Base-by-base conservation (phyloP, 2,329 filamentous ascomycete genomes). In the Mycosphaerella sp. region DNA sequence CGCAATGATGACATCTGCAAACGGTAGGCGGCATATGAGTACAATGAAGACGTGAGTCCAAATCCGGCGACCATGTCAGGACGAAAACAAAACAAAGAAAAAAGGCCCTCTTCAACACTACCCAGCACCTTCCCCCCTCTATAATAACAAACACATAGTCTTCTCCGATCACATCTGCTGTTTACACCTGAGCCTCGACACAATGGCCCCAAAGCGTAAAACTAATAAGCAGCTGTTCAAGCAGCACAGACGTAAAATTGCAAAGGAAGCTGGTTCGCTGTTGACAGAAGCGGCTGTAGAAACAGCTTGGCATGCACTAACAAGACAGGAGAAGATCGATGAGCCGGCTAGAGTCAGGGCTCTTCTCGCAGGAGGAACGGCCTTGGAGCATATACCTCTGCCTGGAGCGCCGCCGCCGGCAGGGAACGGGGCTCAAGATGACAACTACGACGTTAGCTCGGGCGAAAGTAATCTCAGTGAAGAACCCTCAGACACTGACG, bases 31-130 rank as follows among this genome's bases (percentile, higher is more conserved):
- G 30, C 9, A 34, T 12, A 34, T 6, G 30, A 34, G 7, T 6
- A 34, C 4, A n/a, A 34, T 25, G 21, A 34, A 13, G 7, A 10
- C 10, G 4, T 34, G 2, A 1, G 2, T 34, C 30, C 30, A 34
- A 12, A 12, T 34, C 7, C 30, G 30, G 30, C 30, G 30, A 34
- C 4, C 7, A 4, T 6, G 10, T n/a, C 30, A 34, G 30, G 13
- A 12, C 30, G 30, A 34, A 34, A 10, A n/a, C 30, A 14, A 6
- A 46, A 46, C 44, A 46, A 45, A 45, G 43, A 36, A 37, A 17
- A n/a, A 40, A 47, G 37, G 39, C 7, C 13, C 13, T 3, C 28
- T 32, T 17, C 6, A 13, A 9, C 14, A 44, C 14, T 28, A 44
- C 28, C 6, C 18, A 44, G 10, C n/a, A n/a, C n/a, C n/a, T n/a